A percentile compares a stretch with the other conserved stretches of the same genome.
Conservation (phyloP, 2,329 filamentous ascomycete species). For the Sporothrix mexicana region DNA sequence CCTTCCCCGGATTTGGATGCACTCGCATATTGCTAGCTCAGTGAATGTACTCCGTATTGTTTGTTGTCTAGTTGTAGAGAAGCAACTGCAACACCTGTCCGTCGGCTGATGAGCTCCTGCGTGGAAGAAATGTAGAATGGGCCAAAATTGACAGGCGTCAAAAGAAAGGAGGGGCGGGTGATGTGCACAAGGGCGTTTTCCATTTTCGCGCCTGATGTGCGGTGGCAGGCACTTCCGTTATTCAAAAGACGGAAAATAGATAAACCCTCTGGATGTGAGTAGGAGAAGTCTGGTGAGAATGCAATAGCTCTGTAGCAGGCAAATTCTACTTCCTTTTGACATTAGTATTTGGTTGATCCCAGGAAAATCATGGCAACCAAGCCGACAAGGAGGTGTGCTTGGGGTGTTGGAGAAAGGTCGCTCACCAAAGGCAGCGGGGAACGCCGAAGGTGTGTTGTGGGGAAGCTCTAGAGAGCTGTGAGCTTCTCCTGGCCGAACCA, state of each 20-base stretch:
- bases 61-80: no score
- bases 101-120: no score
- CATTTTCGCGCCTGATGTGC: background rate
- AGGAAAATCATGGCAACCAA: background rate
- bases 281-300: background rate
- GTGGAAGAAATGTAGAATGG: no score
- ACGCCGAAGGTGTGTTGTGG: background rate
- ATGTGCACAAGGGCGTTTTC: background rate
- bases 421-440: background rate
- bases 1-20: slow-evolving; percentile 17
- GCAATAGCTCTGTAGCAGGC: background rate
- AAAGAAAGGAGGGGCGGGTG: background rate
- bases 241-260: background rate
- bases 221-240: slow-evolving; percentile 2
- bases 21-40: no score
- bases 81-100: no score
- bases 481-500: background rate
- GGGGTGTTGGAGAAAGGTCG: background rate
- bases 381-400: background rate
- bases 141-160: background rate
- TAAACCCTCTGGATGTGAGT: background rate
- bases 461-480: background rate
- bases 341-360: background rate
- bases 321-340: background rate
- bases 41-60: no score